Percentiles rank a stretch among this genome's conserved stretches.
These are phyloP conservation scores for Dioscorea zingiberensis DNA, from an alignment of 106 monocot genomes.

Conservation along the genomic window DNA sequence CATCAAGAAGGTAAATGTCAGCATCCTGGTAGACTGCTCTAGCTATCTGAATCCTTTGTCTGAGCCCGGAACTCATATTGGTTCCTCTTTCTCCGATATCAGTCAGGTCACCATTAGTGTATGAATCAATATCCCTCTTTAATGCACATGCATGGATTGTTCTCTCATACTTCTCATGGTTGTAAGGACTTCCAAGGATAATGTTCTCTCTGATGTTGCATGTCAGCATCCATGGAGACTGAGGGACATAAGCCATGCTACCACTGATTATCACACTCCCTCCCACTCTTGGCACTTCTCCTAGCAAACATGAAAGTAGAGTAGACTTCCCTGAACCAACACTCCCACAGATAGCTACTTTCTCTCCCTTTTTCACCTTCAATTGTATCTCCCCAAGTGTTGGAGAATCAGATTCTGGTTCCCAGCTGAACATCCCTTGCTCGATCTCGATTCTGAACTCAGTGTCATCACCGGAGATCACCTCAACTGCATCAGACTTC, in stretches of 20 bases:
- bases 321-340: constrained; percentile 90
- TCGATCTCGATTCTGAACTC: constrained; percentile 7
- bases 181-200: constrained; percentile 64
- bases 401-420: constrained; percentile 4
- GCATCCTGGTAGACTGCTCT: constrained; percentile 82
- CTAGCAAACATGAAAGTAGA: constrained; percentile 64
- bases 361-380: constrained; percentile 66
- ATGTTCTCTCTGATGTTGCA: constrained; percentile 83
- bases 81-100: constrained; percentile 91
- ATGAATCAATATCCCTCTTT: constrained; percentile 62
- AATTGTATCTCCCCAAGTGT: constrained; percentile 53
- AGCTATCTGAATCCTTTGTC: constrained; percentile 82
- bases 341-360: constrained; percentile 82
- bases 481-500: constrained; percentile 38
- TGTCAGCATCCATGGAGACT: constrained; percentile 82
- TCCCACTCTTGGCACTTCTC: constrained; percentile 73
- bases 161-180: constrained; percentile 49
- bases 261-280: constrained; percentile 71
- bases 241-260: constrained; percentile 79
- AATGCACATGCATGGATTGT: constrained; percentile 66
- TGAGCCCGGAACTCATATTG: constrained; percentile 92
- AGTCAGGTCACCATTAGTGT: constrained; percentile 75
- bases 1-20: constrained; percentile 91
- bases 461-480: constrained; percentile 31
- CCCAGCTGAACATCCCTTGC: no score